These are phyloP conservation scores for Fusarium chlamydosporum DNA, from an alignment of 2,329 filamentous ascomycete species.

Conservation along the genomic window DNA sequence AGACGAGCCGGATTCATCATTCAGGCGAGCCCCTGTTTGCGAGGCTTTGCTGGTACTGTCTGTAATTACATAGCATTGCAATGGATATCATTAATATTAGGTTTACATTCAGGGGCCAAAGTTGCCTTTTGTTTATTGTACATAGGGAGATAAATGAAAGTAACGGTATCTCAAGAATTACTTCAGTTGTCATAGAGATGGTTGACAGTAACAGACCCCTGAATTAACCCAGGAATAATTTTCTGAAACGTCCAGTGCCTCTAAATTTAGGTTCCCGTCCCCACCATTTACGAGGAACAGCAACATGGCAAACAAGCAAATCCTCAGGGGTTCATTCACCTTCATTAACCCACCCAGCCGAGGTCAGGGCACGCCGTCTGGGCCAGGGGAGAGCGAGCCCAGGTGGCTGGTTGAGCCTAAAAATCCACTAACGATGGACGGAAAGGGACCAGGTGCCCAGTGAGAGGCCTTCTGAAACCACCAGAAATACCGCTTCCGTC, in stretches of 20 bases:
- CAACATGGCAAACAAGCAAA: slow-evolving; percentile 2
- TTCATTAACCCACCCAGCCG: slow-evolving; percentile 11
- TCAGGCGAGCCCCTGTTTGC: slow-evolving; percentile 3
- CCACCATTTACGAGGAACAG: slow-evolving; percentile 36
- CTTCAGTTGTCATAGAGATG: slow-evolving; percentile 6
- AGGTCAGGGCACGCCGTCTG: not conserved
- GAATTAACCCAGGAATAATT: slow-evolving; percentile 28
- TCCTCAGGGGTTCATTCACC: slow-evolving; percentile 35
- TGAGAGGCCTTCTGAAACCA: slow-evolving; percentile 41
- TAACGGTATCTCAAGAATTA: not conserved
- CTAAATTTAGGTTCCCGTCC: slow-evolving; percentile 39
- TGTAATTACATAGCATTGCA: no score
- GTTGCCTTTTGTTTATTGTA: not conserved
- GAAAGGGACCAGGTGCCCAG: slow-evolving; percentile 21
- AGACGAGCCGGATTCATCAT: slow-evolving; percentile 12
- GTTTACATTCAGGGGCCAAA: slow-evolving; percentile 2
- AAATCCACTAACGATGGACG: slow-evolving; percentile 24
- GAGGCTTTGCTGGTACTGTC: not conserved
- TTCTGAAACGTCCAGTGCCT: slow-evolving; percentile 41
- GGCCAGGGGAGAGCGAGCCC: not conserved
- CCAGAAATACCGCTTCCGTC: slow-evolving; percentile 35
- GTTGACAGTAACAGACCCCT: slow-evolving; percentile 26
- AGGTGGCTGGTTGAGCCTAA: slow-evolving; percentile 23
- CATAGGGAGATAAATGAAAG: no score
- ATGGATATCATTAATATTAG: not conserved